Conservation (phyloP, 2,329 filamentous ascomycete species). For the Penicillium decumbens region DNA sequence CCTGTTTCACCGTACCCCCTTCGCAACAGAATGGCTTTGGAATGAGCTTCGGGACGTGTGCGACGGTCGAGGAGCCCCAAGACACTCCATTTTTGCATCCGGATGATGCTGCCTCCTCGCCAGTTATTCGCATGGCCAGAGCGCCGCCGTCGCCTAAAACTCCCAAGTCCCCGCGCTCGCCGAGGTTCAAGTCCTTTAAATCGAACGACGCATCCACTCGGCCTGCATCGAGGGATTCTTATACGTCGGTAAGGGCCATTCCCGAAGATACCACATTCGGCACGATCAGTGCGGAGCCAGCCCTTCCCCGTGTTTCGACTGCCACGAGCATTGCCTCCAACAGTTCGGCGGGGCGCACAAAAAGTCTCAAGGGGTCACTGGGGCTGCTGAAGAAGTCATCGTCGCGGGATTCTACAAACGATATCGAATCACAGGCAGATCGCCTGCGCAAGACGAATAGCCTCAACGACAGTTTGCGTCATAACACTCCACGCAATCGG, state of each 20-base stretch:
- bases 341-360: constrained; percentile 35
- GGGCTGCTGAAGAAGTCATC: constrained; percentile 32
- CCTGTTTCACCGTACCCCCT: constrained; percentile 23
- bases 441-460: constrained; percentile 33
- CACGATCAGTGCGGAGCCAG: constrained; percentile 40
- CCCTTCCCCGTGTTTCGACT: constrained; percentile 32
- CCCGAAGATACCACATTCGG: constrained; percentile 38
- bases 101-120: constrained; percentile 59
- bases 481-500: constrained; percentile 35
- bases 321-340: constrained; percentile 40
- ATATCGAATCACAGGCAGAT: constrained; percentile 35
- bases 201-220: constrained; percentile 37
- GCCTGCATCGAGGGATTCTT: constrained; percentile 37
- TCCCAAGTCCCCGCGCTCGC: constrained; percentile 52
- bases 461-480: constrained; percentile 32
- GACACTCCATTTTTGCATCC: constrained; percentile 49
- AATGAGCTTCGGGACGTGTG: constrained; percentile 67
- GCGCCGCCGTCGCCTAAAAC: constrained; percentile 71
- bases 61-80: constrained; percentile 49
- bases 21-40: constrained; percentile 53
- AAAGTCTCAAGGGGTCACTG: constrained; percentile 36
- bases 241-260: constrained; percentile 31
- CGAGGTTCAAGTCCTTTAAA: constrained; percentile 46
- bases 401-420: constrained; percentile 36
- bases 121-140: constrained; percentile 76